Evolutionary conservation across 2,329 filamentous ascomycete genomes (phyloP), one percentile per base, ranked within the genome.

Genomic region (Grosmannia huntii): DNA sequence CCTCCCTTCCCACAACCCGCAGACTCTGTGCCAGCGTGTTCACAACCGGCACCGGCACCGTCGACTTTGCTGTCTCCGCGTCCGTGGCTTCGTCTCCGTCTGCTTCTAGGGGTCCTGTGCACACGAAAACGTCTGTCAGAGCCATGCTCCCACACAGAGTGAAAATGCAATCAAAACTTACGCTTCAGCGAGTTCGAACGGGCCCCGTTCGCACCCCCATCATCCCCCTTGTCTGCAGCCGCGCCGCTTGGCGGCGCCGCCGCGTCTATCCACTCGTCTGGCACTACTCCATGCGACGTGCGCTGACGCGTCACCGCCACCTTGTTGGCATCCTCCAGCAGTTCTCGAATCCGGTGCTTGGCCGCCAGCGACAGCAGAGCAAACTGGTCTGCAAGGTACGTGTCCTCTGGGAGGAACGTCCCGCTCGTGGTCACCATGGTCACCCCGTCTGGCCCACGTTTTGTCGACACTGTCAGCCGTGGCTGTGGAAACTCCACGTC

Each of bases 341-440:
- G 72, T 14, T 84, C 82, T 57, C 88, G 80, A 44, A 96, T 65
- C 31, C 90, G 81, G 64, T 95, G 87, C 67, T 92, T 89, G 11
- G 89, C 85, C 21, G 89, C 88, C 59, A 96, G 79, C 6, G 90
- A 94, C 59, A 96, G 69, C 19, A 96, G 76, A 28, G 89, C 87
- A 51, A 96, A 73, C 64, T 96, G 87, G 61, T 96, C 90, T 16
- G 87, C 86, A 38, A 96, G 75, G 57, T 81, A 84, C 1, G 88
- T 83, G 50, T 90, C 87, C 41, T 86, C 83, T 0, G 94, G 81
- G 44, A 95, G 81, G 57, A 87, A 89, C 23, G 83, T 82, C 2
- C 84, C 85, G 16, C 76, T 78, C 1, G 85, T 84, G 49, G 80
- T 72, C 3, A 89, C 77, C 27, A 86, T 71, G 14, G 81, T 81